phyloP scores from a whole-genome alignment of 768 basidiomycete species.

The Mycena vulgaris region DNA sequence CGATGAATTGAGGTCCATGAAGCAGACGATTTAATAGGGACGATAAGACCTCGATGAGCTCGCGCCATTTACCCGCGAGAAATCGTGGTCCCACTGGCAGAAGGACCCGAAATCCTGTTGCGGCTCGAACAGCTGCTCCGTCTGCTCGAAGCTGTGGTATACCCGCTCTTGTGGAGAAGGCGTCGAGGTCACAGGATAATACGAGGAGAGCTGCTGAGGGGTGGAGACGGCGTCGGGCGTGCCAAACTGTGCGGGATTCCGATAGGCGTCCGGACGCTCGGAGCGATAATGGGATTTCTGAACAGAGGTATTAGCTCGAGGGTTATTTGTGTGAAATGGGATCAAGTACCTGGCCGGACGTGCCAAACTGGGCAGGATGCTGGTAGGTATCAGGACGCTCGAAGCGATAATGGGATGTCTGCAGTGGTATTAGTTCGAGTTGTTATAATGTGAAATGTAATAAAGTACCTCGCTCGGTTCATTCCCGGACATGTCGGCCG shows the following conservation, averaged over 20 bases:
- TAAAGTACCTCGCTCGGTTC: background rate
- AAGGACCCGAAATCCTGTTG: conserved; percentile 9
- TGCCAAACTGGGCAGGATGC: conserved; percentile 10
- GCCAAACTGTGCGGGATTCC: conserved; percentile 12
- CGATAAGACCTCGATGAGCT: background rate
- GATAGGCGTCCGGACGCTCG: conserved; percentile 9
- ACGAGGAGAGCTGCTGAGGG: background rate
- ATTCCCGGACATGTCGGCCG: background rate
- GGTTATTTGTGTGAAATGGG: background rate
- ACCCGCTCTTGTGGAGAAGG: background rate
- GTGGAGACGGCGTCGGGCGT: background rate
- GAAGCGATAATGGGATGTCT: conserved; percentile 2
- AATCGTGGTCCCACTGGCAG: conserved; percentile 30
- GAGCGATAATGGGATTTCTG: conserved; percentile 3
- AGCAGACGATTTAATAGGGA: background rate
- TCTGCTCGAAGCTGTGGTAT: background rate
- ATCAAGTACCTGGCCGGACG: background rate
- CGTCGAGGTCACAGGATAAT: background rate
- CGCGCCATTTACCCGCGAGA: background rate
- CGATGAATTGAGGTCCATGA: background rate
- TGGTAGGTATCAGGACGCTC: conserved; percentile 9
- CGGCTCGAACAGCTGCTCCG: background rate
- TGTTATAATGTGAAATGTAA: background rate
- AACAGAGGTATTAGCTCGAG: background rate
- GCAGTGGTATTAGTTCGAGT: background rate